A percentile compares a stretch with the other conserved stretches of the same genome.
Conservation (phyloP, 441 rosid species). For the Gossypium schwendimanii region DNA sequence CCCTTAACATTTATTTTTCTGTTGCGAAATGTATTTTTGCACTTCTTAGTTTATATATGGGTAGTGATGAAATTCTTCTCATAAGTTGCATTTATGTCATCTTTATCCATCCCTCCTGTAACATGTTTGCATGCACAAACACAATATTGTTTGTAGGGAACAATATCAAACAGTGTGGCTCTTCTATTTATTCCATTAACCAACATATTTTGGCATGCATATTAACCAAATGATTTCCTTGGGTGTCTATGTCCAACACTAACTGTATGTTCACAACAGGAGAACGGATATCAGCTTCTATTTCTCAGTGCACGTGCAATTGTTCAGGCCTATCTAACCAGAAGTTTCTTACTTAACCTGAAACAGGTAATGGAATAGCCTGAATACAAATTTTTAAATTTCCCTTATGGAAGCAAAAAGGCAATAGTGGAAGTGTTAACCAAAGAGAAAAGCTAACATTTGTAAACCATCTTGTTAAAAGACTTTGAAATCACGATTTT, state of each 20-base stretch:
- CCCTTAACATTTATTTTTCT: too few relatives aligned
- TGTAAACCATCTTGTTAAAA: neutral
- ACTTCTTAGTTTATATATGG: neutral
- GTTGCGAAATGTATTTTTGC: neutral
- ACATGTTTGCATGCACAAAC: too few relatives aligned
- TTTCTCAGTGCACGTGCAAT: conserved; percentile 90
- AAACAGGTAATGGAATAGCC: conserved; percentile 50
- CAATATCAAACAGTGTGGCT: neutral
- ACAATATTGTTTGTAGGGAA: neutral
- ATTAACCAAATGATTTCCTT: too few relatives aligned
- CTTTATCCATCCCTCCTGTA: neutral
- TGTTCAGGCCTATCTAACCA: conserved; percentile 82
- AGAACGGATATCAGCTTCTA: conserved; percentile 83
- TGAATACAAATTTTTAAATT: neutral
- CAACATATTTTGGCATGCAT: neutral
- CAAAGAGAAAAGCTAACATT: neutral
- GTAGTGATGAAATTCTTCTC: neutral
- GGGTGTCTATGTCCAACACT: neutral
- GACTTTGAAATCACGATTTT: neutral
- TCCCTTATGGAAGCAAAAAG: neutral
- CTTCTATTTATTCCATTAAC: neutral
- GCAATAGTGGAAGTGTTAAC: neutral
- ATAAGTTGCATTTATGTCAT: neutral
- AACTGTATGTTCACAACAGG: conserved; percentile 35
- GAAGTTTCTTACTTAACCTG: conserved; percentile 66